Percentiles rank a stretch among this genome's conserved stretches.
Evolutionary conservation across 2,329 filamentous ascomycete species (phyloP).

Genomic region (Chaetomium sp.): DNA sequence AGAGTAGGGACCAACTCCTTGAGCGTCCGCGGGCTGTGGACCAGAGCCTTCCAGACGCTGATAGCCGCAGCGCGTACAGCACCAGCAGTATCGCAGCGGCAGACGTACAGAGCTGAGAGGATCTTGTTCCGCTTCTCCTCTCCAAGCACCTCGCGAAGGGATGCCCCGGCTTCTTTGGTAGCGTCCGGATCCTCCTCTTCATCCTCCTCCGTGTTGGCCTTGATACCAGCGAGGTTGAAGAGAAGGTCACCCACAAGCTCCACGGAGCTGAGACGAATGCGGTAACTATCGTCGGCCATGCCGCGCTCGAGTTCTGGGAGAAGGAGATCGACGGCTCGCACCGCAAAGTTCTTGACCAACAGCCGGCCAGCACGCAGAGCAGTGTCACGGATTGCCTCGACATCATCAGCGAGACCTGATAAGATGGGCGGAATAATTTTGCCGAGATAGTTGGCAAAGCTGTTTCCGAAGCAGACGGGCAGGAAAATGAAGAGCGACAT

Average conservation of each 20-base stretch:
- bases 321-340: slow-evolving; percentile 86
- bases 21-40: slow-evolving; percentile 83
- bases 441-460: slow-evolving; percentile 90
- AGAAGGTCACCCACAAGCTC: slow-evolving; percentile 93
- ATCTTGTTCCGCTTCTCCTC: slow-evolving; percentile 97
- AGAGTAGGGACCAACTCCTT: slow-evolving; percentile 94
- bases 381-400: slow-evolving; percentile 96
- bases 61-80: slow-evolving; percentile 86
- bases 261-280: slow-evolving; percentile 95
- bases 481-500: slow-evolving; percentile 99
- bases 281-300: slow-evolving; percentile 93
- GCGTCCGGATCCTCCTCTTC: slow-evolving; percentile 71
- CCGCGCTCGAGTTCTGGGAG: slow-evolving; percentile 93
- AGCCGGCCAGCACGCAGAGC: slow-evolving; percentile 87
- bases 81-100: slow-evolving; percentile 91
- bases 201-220: slow-evolving; percentile 65
- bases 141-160: slow-evolving; percentile 88
- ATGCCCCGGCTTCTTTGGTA: slow-evolving; percentile 80
- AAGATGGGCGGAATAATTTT: slow-evolving; percentile 95
- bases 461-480: slow-evolving; percentile 97
- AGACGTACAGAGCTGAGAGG: slow-evolving; percentile 93
- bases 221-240: slow-evolving; percentile 96
- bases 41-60: slow-evolving; percentile 92
- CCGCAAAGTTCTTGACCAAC: slow-evolving; percentile 96
- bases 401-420: slow-evolving; percentile 86